Evolutionary conservation across 768 basidiomycete species (phyloP), one percentile per base, ranked within the genome.

Genomic region (Gautieria morchelliformis): DNA sequence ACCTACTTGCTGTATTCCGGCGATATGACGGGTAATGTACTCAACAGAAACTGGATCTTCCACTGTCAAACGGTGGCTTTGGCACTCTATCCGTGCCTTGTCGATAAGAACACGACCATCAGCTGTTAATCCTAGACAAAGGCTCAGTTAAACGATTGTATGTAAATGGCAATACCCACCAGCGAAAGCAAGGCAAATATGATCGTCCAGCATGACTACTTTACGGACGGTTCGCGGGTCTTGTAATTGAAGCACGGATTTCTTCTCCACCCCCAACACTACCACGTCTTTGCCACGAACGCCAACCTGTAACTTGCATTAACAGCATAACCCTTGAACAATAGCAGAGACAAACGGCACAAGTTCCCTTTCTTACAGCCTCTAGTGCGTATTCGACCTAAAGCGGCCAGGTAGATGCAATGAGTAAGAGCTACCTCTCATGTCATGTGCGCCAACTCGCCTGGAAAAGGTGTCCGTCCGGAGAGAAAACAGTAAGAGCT

Each of bases 381-480:
- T 99, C 96, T n/a, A 87, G 75, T 12, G 96, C 96, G 71, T 99
- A 99, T 74, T 99, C 96, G 63, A 99, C 96, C 93, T 98, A 71
- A 50, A 59, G 59, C 4, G 35, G 10, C 27, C 66, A 62, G 67
- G 60, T 60, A 66, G 52, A 37, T 27, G 27, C 4, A 37, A 14
- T 14, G 2, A 37, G 63, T 60, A 62, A 56, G 46, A 42, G 51
- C 57, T 52, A 54, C 52, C 45, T 47, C 51, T 37, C 14, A 37
- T 14, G 61, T 52, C 59, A 50, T 44, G 51, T 48, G 40, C 42
- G 33, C 45, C 65, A 65, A 35, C 73, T 60, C 62, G 91, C 93
- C 81, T 97, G 93, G 79, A 97, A 96, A 64, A 99, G 77, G 76
- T 99, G 96, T 17, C 96, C 96, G 76, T 98, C 96, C 59, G 95